Evolutionary conservation across 2,329 filamentous ascomycete genomes (phyloP), one percentile per base, ranked within the genome.

Genomic region (Moelleriella libera): DNA sequence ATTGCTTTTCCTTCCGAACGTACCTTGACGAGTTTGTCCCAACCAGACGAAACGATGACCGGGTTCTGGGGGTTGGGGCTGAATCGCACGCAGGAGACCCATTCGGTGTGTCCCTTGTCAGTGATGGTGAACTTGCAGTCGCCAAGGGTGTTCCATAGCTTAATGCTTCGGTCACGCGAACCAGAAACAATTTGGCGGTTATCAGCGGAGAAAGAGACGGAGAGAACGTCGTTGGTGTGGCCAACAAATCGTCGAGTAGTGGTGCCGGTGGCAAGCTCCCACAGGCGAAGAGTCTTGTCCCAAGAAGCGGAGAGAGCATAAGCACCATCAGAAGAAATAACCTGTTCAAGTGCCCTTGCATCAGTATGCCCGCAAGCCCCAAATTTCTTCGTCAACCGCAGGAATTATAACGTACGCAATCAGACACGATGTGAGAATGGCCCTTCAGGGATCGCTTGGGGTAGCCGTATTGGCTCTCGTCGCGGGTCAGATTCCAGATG

Each of bases 101-200:
- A 98, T 75, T 98, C 92, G 73, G 88, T 88, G 82, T 98, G 92
- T 69, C 92, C 92, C 85, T 98, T 98, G 70, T 98, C 92, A 74
- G 88, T 94, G 80, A 98, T 97, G 78, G 90, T 98, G 84, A 83
- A 98, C 82, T 98, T 98, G 89, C 92, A 98, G 83, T 98, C 92
- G 75, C 92, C 92, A 59, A 98, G 88, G 63, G 92, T 98, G 82
- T 98, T 98, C 92, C 92, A 98, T 65, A 98, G 84, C 87, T 97
- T 98, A 82, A 98, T 97, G 67, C 86, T 88, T 70, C 88, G 85
- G 80, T 98, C 92, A 71, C 92, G 89, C 57, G 92, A 97, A 60
- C 89, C 92, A 59, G 92, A 97, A 64, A 97, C 92, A 73, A 98
- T 97, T 81, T 97, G 92, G 69, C 92, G 86, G 86, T 97, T 97